Percentiles rank a stretch among this genome's conserved stretches.
Evolutionary conservation across 345 rosid genomes (phyloP).

Genomic region (Draba incana): DNA sequence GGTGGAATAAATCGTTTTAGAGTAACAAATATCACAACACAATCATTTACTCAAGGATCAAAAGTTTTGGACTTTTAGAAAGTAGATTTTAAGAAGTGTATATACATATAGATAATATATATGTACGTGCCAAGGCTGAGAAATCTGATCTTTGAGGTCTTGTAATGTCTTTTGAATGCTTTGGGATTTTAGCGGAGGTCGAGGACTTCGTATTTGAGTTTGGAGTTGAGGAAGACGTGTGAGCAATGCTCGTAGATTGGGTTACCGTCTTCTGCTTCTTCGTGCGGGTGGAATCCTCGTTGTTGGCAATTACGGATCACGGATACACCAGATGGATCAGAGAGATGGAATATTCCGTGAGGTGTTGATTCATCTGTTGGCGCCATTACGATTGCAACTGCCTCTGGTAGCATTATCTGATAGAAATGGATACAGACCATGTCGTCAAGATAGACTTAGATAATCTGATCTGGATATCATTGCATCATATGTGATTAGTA

Average conservation of each 20-base stretch:
- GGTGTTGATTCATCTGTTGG: slow-evolving; percentile 90
- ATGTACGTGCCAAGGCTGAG: slow-evolving; percentile 14
- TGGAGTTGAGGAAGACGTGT: slow-evolving; percentile 83
- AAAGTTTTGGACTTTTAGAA: not conserved
- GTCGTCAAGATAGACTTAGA: not conserved
- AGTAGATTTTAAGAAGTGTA: slow-evolving; percentile 9
- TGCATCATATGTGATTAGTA: not conserved
- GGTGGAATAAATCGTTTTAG: not conserved
- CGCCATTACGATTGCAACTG: slow-evolving; percentile 95
- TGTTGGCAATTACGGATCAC: slow-evolving; percentile 90
- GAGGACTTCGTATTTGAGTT: slow-evolving; percentile 64
- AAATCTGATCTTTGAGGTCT: slow-evolving; percentile 8
- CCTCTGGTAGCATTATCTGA: slow-evolving; percentile 93
- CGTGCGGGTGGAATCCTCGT: slow-evolving; percentile 98
- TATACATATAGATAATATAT: not conserved
- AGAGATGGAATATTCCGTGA: slow-evolving; percentile 93
- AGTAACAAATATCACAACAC: not conserved
- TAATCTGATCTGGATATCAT: not conserved
- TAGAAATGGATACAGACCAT: not conserved
- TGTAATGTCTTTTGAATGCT: not conserved
- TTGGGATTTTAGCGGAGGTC: slow-evolving; percentile 72
- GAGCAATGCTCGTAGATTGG: slow-evolving; percentile 93
- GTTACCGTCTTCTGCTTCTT: slow-evolving; percentile 78
- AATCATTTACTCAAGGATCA: slow-evolving; percentile 19
- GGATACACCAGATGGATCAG: slow-evolving; percentile 88